phyloP scores from a whole-genome alignment of 768 basidiomycete genomes.

The Psilocybe subaeruginosa region DNA sequence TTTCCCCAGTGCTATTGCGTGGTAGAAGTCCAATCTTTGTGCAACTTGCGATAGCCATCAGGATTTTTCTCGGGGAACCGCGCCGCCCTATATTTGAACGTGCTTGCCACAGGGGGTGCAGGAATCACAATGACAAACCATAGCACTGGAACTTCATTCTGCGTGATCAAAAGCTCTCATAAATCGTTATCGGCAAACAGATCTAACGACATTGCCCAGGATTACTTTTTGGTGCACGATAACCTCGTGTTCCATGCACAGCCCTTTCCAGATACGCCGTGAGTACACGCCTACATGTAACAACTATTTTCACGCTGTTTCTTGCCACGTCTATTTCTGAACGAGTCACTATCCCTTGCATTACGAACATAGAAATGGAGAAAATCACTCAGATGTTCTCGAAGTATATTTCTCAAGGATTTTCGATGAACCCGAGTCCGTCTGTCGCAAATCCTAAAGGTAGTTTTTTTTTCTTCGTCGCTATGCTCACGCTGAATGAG shows the following conservation, averaged over 20 bases:
- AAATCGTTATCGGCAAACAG: neutral
- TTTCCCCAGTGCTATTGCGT: neutral
- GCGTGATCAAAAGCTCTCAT: neutral
- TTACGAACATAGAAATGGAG: conserved; percentile 8
- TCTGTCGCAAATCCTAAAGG: neutral
- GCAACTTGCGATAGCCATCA: neutral
- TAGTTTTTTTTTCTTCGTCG: conserved; percentile 16
- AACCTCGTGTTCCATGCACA: conserved; percentile 10
- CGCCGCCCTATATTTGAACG: conserved; percentile 7
- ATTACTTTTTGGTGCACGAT: conserved; percentile 1
- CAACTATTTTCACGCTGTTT: conserved; percentile 4
- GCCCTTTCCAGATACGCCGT: neutral
- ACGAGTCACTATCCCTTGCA: conserved; percentile 2
- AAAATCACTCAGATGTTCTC: neutral
- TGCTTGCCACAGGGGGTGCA: conserved; percentile 18
- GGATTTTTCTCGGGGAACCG: neutral
- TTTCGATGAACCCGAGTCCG: neutral
- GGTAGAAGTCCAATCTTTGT: neutral
- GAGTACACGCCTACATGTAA: neutral
- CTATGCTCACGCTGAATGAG: conserved; percentile 16
- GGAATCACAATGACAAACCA: conserved; percentile 16
- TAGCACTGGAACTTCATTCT: neutral
- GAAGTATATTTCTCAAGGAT: neutral
- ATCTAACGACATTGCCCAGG: neutral
- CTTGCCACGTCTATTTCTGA: neutral